phyloP scores from a whole-genome alignment of 805 yeast species.

The Candida railenensis region DNA sequence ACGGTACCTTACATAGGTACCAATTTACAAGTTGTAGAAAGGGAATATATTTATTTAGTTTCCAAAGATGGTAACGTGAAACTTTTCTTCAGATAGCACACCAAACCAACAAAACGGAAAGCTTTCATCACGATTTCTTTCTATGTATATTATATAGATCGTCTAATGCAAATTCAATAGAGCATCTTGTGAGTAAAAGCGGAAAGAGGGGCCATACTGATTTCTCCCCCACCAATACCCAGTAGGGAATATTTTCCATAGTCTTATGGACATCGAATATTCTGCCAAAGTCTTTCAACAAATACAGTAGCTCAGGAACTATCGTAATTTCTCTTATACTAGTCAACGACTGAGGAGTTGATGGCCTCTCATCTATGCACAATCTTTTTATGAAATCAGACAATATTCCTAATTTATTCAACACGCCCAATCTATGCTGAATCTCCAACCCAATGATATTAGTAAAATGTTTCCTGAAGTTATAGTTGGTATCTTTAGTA shows the following conservation, averaged over 20 bases:
- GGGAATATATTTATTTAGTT: slow-evolving; percentile 60
- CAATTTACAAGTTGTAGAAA: slow-evolving; percentile 42
- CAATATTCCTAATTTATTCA: slow-evolving; percentile 76
- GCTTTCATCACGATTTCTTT: slow-evolving; percentile 17
- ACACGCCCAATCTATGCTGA: slow-evolving; percentile 77
- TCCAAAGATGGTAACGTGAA: slow-evolving; percentile 53
- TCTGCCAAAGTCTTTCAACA: slow-evolving; percentile 68
- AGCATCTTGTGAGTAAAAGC: slow-evolving; percentile 80
- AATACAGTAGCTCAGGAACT: slow-evolving; percentile 78
- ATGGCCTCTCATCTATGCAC: slow-evolving; percentile 78
- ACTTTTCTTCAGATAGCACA: slow-evolving; percentile 40
- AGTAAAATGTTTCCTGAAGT: slow-evolving; percentile 36
- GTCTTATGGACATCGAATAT: slow-evolving; percentile 75
- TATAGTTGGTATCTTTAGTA: slow-evolving; percentile 33
- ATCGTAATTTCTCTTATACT: slow-evolving; percentile 75
- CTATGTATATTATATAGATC: slow-evolving; percentile 56
- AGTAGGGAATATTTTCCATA: slow-evolving; percentile 74
- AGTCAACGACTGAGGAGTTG: slow-evolving; percentile 67
- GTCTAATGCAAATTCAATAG: slow-evolving; percentile 86
- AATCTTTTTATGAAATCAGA: slow-evolving; percentile 69
- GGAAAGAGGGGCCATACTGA: slow-evolving; percentile 93
- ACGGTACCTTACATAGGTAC: slow-evolving; percentile 30
- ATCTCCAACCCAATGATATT: slow-evolving; percentile 72
- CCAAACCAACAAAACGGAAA: slow-evolving; percentile 16
- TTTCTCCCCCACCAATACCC: slow-evolving; percentile 88